phyloP scores from a whole-genome alignment of 371 early-diverging fungal species.

The Mortierella sp. region DNA sequence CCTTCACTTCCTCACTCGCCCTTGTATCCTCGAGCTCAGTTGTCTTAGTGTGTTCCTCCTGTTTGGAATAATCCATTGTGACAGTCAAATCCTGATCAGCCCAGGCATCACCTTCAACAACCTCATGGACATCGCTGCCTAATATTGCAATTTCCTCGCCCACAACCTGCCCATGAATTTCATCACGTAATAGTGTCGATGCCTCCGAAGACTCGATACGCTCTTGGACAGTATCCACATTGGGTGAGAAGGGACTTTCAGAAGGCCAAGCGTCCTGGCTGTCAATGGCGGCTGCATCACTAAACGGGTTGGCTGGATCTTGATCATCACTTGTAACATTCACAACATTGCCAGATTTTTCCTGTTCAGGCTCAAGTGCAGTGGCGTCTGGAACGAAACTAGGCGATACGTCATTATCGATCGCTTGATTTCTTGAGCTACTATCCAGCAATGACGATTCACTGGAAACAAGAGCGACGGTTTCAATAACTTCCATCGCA shows the following conservation, averaged over 20 bases:
- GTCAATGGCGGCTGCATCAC: conserved; percentile 43
- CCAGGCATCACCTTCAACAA: background rate
- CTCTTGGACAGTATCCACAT: background rate
- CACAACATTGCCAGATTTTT: background rate
- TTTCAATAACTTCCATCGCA: background rate
- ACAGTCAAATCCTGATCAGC: background rate
- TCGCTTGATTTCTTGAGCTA: background rate
- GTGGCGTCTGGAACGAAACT: background rate
- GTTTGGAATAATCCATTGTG: background rate
- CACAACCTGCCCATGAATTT: background rate
- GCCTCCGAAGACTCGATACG: background rate
- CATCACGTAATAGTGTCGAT: background rate
- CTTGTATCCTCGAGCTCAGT: background rate
- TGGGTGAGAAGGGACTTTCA: background rate
- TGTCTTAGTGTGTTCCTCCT: background rate
- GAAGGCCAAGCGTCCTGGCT: conserved; percentile 9
- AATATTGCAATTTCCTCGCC: background rate
- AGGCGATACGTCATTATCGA: background rate
- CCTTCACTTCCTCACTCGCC: background rate
- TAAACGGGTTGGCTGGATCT: conserved; percentile 45
- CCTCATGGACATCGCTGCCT: background rate
- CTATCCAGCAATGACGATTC: background rate
- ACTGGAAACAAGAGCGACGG: background rate
- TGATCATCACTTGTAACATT: conserved; percentile 16
- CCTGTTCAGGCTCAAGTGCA: background rate